A percentile compares a stretch with the other conserved stretches of the same genome.
Evolutionary conservation across 2,329 filamentous ascomycete species (phyloP).

Genomic region (Zalaria sp.): DNA sequence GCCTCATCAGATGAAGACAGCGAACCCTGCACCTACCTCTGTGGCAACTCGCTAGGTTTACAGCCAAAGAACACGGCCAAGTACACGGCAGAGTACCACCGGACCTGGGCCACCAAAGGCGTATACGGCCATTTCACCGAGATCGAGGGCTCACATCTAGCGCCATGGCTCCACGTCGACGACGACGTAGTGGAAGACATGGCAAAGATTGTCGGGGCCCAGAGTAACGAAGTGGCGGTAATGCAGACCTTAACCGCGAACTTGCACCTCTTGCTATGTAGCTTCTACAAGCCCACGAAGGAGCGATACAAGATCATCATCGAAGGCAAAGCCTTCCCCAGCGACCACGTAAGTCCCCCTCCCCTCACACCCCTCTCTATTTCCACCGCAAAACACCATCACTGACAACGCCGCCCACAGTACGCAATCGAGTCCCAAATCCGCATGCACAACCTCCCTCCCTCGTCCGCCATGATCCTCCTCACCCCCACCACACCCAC

Average conservation of each 20-base stretch:
- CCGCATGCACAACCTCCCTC: constrained; percentile 51
- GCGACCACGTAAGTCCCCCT: constrained; percentile 50
- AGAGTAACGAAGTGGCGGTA: constrained; percentile 59
- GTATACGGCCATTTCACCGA: constrained; percentile 71
- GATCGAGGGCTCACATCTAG: constrained; percentile 52
- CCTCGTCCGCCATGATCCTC: constrained; percentile 55
- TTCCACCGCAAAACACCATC: too few relatives aligned
- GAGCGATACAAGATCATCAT: constrained; percentile 65
- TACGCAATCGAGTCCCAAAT: constrained; percentile 79
- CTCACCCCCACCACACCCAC: constrained; percentile 46
- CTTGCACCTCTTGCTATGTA: constrained; percentile 68
- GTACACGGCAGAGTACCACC: constrained; percentile 58
- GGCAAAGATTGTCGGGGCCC: constrained; percentile 61
- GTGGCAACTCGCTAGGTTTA: constrained; percentile 77
- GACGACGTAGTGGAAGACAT: constrained; percentile 58
- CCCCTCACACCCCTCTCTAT: not conserved
- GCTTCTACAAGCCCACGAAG: constrained; percentile 61
- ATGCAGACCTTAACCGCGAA: constrained; percentile 83
- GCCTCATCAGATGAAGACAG: constrained; percentile 13
- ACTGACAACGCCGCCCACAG: constrained; percentile 22
- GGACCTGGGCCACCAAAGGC: constrained; percentile 72
- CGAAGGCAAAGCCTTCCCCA: constrained; percentile 84
- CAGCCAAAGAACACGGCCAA: constrained; percentile 57
- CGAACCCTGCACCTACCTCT: constrained; percentile 58
- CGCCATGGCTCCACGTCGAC: constrained; percentile 66